These are phyloP conservation scores for Ganoderma lucidum DNA, from an alignment of 1,284 basidiomycete species.

Conservation along the genomic window DNA sequence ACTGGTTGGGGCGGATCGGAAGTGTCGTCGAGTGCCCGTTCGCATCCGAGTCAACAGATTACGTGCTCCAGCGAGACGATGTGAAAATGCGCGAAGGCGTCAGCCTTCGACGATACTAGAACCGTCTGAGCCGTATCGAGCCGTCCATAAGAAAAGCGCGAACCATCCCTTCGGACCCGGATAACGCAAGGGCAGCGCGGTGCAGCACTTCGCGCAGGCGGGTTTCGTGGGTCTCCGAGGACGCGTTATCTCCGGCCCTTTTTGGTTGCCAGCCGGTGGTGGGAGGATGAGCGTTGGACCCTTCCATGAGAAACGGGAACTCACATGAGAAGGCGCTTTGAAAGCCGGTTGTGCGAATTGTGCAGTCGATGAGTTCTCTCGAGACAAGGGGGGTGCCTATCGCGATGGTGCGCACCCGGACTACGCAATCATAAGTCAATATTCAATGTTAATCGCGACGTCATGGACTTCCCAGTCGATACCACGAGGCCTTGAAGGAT, in stretches of 20 bases:
- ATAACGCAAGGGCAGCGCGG: background rate
- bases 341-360: background rate
- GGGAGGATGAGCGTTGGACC: background rate
- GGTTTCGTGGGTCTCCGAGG: background rate
- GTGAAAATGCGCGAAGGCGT: background rate
- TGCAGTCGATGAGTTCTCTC: background rate
- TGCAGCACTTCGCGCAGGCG: background rate
- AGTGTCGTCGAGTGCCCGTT: background rate
- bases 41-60: background rate
- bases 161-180: background rate
- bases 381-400: background rate
- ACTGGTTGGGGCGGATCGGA: background rate
- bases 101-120: background rate
- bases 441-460: background rate
- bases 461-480: background rate
- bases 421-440: background rate
- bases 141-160: background rate
- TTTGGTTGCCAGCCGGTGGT: conserved; percentile 3
- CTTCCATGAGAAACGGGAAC: background rate
- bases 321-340: background rate
- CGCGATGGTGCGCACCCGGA: background rate
- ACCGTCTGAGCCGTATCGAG: background rate
- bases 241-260: background rate
- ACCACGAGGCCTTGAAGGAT: background rate
- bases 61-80: background rate